phyloP scores from a whole-genome alignment of 2,329 filamentous ascomycete genomes.

The Lecanicillium sp. region DNA sequence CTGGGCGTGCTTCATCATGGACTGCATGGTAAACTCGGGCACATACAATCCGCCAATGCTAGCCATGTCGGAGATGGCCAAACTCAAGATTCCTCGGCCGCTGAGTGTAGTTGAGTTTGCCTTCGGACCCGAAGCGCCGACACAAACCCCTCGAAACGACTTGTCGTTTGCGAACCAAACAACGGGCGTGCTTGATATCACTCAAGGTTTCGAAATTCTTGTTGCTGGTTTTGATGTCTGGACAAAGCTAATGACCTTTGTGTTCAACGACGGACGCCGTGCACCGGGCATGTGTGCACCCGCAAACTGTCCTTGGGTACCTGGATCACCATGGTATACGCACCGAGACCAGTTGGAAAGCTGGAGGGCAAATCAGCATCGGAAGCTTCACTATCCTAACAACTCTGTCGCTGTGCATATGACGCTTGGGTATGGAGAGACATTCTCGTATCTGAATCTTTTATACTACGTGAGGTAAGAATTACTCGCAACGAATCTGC shows the following conservation, averaged over 20 bases:
- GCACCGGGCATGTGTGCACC: slow-evolving; percentile 28
- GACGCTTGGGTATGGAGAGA: slow-evolving; percentile 29
- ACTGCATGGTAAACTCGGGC: slow-evolving; percentile 33
- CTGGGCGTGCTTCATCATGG: slow-evolving; percentile 37
- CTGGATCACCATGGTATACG: slow-evolving; percentile 24
- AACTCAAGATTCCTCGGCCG: slow-evolving; percentile 22
- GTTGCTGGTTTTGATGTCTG: slow-evolving; percentile 36
- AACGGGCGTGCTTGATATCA: slow-evolving; percentile 16
- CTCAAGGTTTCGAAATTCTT: slow-evolving; percentile 25
- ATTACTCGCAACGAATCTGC: no score
- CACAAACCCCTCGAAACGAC: slow-evolving; percentile 12
- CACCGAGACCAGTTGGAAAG: slow-evolving; percentile 20
- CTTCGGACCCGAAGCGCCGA: slow-evolving; percentile 23
- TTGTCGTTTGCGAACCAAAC: slow-evolving; percentile 3
- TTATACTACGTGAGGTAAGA: slow-evolving; percentile 34
- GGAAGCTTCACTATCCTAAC: slow-evolving; percentile 26
- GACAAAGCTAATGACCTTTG: slow-evolving; percentile 29
- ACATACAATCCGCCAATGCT: slow-evolving; percentile 29
- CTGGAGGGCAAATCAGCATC: slow-evolving; percentile 27
- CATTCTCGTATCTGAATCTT: slow-evolving; percentile 33
- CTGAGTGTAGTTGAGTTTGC: slow-evolving; percentile 28
- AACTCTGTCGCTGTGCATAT: slow-evolving; percentile 29
- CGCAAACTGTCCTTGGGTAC: slow-evolving; percentile 31
- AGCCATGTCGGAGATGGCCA: slow-evolving; percentile 24
- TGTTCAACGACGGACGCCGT: slow-evolving; percentile 32